Evolutionary conservation across 2,329 filamentous ascomycete genomes (phyloP), one percentile per base, ranked within the genome.

Genomic region (Hypoxylon sp.): DNA sequence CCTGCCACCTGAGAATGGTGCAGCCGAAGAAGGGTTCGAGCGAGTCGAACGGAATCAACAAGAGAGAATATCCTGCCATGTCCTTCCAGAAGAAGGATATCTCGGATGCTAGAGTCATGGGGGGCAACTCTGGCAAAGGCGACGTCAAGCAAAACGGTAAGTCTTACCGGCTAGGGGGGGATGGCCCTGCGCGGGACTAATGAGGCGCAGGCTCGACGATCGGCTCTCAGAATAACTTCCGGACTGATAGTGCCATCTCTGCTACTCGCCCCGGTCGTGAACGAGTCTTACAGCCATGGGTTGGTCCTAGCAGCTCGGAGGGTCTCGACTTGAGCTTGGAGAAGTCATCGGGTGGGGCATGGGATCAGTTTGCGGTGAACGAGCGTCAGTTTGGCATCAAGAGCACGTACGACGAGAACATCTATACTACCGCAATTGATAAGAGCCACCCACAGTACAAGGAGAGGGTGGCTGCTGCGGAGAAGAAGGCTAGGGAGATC

Each of bases 311-410:
- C 72, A 80, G 86, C 14, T 80, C 84, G 3, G 89, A 91, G 69
- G 86, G 86, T 30, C 79, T 88, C 44, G 91, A 95, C 76, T 85
- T 92, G 72, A 91, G 91, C 53, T 85, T 98, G 25, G 94, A 96
- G 75, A 88, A 83, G 56, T 74, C 85, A 2, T 74, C 78, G n/a
- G 80, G 78, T 58, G 84, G 70, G 54, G 8, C 82, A 8, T 99
- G 96, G 96, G 95, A 99, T 79, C 96, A 99, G 79, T 99, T 99
- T 77, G 92, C 93, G 64, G 91, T 88, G 70, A 98, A 98, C 77
- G 93, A 97, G 81, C 87, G 90, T 62, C 89, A 94, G 31, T 98
- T 97, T 77, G 96, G 96, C 37, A 82, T 97, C 42, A 93, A 90
- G 80, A 96, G 92, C 58, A 94, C 94, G 75, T 99, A 98, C 78